phyloP scores from a whole-genome alignment of 78 protist species.

The Mantamonas sphyraenae region DNA sequence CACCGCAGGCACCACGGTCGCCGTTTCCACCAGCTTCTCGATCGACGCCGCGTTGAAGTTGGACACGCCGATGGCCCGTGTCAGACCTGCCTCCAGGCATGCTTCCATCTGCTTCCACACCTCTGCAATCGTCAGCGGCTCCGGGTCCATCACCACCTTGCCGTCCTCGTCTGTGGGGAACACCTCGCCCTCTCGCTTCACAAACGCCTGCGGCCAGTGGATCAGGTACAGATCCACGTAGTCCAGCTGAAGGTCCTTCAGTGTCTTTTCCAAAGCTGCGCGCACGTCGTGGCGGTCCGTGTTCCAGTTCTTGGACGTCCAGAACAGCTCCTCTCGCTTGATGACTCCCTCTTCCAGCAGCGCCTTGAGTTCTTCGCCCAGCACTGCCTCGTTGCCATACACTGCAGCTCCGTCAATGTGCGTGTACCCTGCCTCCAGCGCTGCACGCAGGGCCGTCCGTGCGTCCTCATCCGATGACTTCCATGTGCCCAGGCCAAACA shows the following conservation, averaged over 20 bases:
- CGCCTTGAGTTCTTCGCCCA: constrained; percentile 15
- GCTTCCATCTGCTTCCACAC: not conserved
- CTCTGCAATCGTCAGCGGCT: constrained; percentile 9
- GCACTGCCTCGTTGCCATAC: constrained; percentile 20
- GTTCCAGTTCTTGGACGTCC: constrained; percentile 52
- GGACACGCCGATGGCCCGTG: constrained; percentile 5
- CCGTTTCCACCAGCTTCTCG: not conserved
- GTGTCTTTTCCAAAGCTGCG: constrained; percentile 11
- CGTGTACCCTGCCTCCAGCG: constrained; percentile 15
- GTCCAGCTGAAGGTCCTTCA: constrained; percentile 24
- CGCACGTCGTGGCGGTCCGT: constrained; percentile 16
- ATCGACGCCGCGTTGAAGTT: not conserved
- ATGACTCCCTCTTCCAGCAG: not conserved
- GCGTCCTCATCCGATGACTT: not conserved
- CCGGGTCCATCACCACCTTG: not conserved
- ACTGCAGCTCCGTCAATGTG: constrained; percentile 35
- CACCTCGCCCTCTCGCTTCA: not conserved
- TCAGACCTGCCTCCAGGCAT: constrained; percentile 9
- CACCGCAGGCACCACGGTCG: constrained; percentile 5
- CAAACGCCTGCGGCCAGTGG: constrained; percentile 72
- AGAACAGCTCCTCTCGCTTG: constrained; percentile 20
- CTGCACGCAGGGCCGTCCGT: no score
- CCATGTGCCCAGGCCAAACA: constrained; percentile 24
- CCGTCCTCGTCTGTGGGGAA: constrained; percentile 12
- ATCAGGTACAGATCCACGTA: constrained; percentile 57